Evolutionary conservation across 2,329 filamentous ascomycete species (phyloP).

Genomic region (Curvularia sp.): DNA sequence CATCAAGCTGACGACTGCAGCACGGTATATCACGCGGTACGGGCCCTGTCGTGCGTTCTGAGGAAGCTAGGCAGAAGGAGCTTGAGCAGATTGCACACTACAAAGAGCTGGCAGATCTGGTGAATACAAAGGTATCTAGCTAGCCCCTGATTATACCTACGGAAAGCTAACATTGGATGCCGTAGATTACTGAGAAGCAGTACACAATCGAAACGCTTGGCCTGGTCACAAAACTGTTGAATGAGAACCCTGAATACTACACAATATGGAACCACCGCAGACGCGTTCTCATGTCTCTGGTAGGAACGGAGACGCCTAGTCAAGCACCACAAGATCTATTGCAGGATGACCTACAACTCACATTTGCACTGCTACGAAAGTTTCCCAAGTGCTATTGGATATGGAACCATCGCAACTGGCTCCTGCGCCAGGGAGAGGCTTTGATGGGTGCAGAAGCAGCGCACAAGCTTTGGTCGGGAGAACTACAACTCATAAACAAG

Average conservation of each 20-base stretch:
- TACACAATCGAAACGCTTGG: conserved; percentile 66
- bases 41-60: conserved; percentile 65
- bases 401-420: conserved; percentile 94
- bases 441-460: conserved; percentile 66
- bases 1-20: conserved; percentile 58
- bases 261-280: conserved; percentile 91
- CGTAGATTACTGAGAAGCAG: conserved; percentile 55
- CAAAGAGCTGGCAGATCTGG: conserved; percentile 70
- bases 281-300: conserved; percentile 69
- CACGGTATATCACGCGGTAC: conserved; percentile 78
- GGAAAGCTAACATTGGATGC: background rate
- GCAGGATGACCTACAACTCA: conserved; percentile 77
- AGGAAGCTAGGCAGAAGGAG: conserved; percentile 75
- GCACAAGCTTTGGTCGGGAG: conserved; percentile 78
- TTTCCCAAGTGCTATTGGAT: conserved; percentile 99
- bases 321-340: conserved; percentile 62
- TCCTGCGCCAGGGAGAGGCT: conserved; percentile 73
- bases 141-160: background rate
- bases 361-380: conserved; percentile 81
- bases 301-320: conserved; percentile 49
- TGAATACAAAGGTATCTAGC: conserved; percentile 67
- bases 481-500: conserved; percentile 81
- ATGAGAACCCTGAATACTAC: conserved; percentile 86
- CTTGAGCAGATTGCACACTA: conserved; percentile 79
- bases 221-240: conserved; percentile 75